Evolutionary conservation across 257 asterid genomes (phyloP).

Genomic region (Rubia yunnanensis): DNA sequence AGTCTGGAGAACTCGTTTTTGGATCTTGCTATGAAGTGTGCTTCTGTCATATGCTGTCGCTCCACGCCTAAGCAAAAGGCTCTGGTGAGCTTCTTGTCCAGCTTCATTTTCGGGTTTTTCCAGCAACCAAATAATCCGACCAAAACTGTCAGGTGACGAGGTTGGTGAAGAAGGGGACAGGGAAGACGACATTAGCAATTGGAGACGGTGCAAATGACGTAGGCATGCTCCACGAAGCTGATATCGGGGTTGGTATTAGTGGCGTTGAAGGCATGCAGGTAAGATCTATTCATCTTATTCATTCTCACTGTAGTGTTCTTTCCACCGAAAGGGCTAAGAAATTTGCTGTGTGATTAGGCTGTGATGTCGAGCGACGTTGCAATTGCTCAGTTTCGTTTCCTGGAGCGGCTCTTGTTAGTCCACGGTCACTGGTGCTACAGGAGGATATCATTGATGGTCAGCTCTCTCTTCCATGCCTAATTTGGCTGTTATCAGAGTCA

Average conservation of each 20-base stretch:
- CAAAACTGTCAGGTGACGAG: slow-evolving; percentile 71
- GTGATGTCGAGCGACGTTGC: slow-evolving; percentile 92
- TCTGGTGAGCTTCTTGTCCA: slow-evolving; percentile 43
- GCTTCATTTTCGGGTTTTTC: slow-evolving; percentile 9
- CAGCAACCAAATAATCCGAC: slow-evolving; percentile 37
- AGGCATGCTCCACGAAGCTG: slow-evolving; percentile 99
- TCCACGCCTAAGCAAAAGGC: slow-evolving; percentile 97
- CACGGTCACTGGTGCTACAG: slow-evolving; percentile 99
- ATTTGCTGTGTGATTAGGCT: slow-evolving; percentile 48
- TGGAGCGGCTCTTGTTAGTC: slow-evolving; percentile 82
- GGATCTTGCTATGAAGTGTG: slow-evolving; percentile 70
- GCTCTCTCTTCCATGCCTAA: neutral
- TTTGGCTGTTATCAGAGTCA: neutral
- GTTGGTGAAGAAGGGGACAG: slow-evolving; percentile 79
- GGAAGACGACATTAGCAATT: slow-evolving; percentile 71
- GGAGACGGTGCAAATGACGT: slow-evolving; percentile 99
- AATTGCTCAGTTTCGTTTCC: slow-evolving; percentile 86
- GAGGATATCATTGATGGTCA: slow-evolving; percentile 91
- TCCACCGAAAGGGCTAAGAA: too few species aligned
- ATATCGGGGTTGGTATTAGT: slow-evolving; percentile 90
- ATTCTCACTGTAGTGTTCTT: neutral
- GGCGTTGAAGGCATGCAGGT: slow-evolving; percentile 99
- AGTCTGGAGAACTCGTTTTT: slow-evolving; percentile 51
- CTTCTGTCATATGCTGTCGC: slow-evolving; percentile 93
- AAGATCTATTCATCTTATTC: slow-evolving; percentile 7